A percentile compares a stretch with the other conserved stretches of the same genome.
Evolutionary conservation across 2,329 filamentous ascomycete species (phyloP).

Genomic region (Cadophora gregata): DNA sequence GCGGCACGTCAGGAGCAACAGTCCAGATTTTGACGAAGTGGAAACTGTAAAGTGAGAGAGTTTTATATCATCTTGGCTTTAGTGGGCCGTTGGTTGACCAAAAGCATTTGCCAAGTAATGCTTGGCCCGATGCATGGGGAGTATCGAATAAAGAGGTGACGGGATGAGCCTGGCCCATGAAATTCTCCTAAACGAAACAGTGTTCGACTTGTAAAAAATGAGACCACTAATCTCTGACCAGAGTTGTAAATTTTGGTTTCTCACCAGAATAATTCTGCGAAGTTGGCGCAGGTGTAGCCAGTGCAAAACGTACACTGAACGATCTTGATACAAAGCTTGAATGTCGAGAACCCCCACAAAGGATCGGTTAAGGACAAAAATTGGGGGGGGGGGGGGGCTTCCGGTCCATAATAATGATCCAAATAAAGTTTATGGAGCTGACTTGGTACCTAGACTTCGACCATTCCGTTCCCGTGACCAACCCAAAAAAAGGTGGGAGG

Average conservation of each 20-base stretch:
- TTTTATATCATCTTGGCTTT: neutral
- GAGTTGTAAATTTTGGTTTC: neutral
- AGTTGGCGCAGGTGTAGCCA: neutral
- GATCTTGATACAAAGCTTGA: neutral
- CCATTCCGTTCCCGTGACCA: too few species aligned
- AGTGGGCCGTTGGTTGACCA: neutral
- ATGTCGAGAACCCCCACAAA: neutral
- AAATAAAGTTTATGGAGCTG: too few species aligned
- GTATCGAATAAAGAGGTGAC: conserved; percentile 1
- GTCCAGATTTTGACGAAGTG: neutral
- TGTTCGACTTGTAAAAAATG: neutral
- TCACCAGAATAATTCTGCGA: neutral
- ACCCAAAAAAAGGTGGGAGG: too few species aligned
- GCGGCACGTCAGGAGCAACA: neutral
- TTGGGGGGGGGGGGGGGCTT: too few species aligned
- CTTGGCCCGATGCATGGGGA: conserved; percentile 12
- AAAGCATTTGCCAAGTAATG: conserved; percentile 6
- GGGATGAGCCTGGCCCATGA: neutral
- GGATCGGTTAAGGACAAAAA: neutral
- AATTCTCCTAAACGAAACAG: neutral
- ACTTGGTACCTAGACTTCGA: too few species aligned
- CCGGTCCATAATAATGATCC: too few species aligned
- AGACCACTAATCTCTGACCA: neutral
- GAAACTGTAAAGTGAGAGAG: neutral
- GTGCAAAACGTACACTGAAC: neutral